Evolutionary conservation across 108 stramenopile species (phyloP), one percentile per base, ranked within the genome.

Genomic region (Skeletonema grethae): DNA sequence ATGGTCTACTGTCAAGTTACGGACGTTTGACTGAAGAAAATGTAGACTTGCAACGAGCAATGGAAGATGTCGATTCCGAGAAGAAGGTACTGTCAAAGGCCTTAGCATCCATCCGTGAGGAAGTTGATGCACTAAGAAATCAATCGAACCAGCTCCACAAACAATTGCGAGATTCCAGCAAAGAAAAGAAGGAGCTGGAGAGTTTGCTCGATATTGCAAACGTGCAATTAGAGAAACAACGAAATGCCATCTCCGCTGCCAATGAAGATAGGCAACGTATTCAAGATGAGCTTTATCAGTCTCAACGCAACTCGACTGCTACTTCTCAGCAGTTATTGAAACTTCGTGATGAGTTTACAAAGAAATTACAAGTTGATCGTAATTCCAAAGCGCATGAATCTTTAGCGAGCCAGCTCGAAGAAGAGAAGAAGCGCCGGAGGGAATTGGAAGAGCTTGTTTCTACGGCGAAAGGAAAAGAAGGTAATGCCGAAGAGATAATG

Each of bases 21-120:
- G 79, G 67, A 4, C 67, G 63, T 0, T 39, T 80, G 20, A 73
- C 72, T 13, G 72, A 73, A 35, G 79, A 67, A 20, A 80, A 80
- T 65, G 70, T 80, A 25, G 79, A 32, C 60, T 55, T 79, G 55
- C 70, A 63, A 8, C 71, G 72, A 3, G 67, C 50, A 1, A 57
- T 57, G 38, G 62, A 67, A 36, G 67, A 80, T 36, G n/a, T 36
- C 16, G 61, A 69, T 3, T 20, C 45, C 1, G 79, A 80, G 31
- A 57, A 65, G 48, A 12, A 57, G 9, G 24, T 48, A 15, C 30
- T 73, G 62, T 41, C 20, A 6, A 53, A 57, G 32, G 72, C 72
- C 15, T 64, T 80, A 30, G 67, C 72, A 24, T 38, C 36, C 16
- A 46, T 31, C 18, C 58, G 55, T 24, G 63, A 69, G 13, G 79